Base-by-base conservation (phyloP, 768 basidiomycete genomes). In the Aureoboletus auriporus region DNA sequence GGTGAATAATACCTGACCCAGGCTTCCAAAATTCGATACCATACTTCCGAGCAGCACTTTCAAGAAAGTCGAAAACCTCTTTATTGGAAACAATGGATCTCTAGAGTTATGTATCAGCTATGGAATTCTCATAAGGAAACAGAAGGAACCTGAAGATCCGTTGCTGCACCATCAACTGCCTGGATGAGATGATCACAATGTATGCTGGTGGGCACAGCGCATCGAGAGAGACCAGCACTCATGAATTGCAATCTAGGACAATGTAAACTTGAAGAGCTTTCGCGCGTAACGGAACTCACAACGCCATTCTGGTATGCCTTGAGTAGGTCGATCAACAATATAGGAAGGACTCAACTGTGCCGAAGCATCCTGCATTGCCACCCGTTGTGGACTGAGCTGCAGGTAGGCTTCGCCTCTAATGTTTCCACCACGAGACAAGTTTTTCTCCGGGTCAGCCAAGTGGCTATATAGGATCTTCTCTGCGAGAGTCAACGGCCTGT, bases 101-200 rank as follows among this genome's bases (percentile, higher is more conserved):
- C 89, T 93, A 57, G 4, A 31, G 17, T 27, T 8, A 44, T 41
- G 40, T 20, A 34, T 57, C 27, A 54, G 38, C 10, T 16, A 14
- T 28, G 38, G 17, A 30, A 23, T n/a, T 38, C 26, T 43, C 11
- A 11, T 34, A 37, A 26, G 54, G 5, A 40, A 13, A 35, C 20
- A 50, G 8, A 14, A 42, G 47, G 12, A 58, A 89, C 91, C 80
- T 91, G 74, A 50, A 99, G 71, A 63, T 99, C 96, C 3, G 80
- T 69, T 36, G 85, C 79, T 3, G 94, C 96, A 4, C 95, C 95
- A 46, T 86, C 80, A n/a, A 78, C 75, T 14, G 96, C 96, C 67
- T 93, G 92, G 49, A 99, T 97, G 39, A 99, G 77, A 69, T 99
- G 96, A 63, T 99, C 96, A 60, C 96, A 99, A 67, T 99, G 96